Conservation (phyloP, 306 rosid species). For the Argentina anserina region DNA sequence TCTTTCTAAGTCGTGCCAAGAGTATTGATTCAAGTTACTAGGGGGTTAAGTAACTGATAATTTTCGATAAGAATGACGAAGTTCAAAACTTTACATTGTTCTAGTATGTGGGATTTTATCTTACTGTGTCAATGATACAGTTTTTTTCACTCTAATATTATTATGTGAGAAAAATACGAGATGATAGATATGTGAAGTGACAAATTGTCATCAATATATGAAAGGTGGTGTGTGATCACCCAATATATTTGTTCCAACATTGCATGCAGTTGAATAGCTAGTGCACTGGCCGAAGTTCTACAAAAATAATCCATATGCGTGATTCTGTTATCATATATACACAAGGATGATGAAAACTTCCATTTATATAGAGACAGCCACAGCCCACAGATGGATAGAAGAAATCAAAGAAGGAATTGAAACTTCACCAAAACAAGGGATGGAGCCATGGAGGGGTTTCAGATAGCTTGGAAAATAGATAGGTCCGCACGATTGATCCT, state of each 20-base stretch:
- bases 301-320: not conserved
- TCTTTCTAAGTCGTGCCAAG: not conserved
- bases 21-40: not conserved
- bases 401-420: not conserved
- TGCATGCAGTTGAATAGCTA: not conserved
- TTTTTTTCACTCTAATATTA: too few relatives aligned
- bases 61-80: too few relatives aligned
- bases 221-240: not conserved
- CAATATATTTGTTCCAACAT: not conserved
- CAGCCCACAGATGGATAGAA: not conserved
- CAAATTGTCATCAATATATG: too few relatives aligned
- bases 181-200: too few relatives aligned
- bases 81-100: too few relatives aligned
- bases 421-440: not conserved
- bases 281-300: not conserved
- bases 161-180: too few relatives aligned
- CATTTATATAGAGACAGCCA: not conserved
- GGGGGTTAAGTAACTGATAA: too few relatives aligned
- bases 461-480: not conserved
- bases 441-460: too few relatives aligned
- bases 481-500: not conserved
- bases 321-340: not conserved
- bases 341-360: not conserved
- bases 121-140: too few relatives aligned
- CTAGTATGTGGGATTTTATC: too few relatives aligned